Conservation (phyloP, 2,329 filamentous ascomycete genomes). For the Monosporascus sp. region DNA sequence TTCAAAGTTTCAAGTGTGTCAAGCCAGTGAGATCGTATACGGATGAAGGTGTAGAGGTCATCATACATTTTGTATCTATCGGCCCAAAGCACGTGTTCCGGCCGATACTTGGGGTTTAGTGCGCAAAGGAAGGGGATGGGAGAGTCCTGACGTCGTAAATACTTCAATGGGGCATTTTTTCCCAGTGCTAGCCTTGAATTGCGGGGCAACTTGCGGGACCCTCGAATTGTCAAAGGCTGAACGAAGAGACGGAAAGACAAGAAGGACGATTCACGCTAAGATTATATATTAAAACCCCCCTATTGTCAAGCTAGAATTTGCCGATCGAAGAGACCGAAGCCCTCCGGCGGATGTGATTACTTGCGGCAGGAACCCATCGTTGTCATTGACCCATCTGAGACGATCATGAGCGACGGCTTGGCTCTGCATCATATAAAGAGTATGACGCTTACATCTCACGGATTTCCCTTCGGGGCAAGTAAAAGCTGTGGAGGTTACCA, state of each 20-base stretch:
- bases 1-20: not conserved
- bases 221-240: constrained; percentile 2
- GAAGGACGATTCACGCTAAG: too few species aligned
- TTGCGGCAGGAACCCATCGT: not conserved
- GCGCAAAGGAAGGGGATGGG: constrained; percentile 1
- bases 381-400: not conserved
- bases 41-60: constrained; percentile 20
- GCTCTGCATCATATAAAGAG: not conserved
- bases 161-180: constrained; percentile 2
- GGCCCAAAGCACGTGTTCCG: constrained; percentile 1
- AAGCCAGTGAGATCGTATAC: not conserved
- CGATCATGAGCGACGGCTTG: not conserved
- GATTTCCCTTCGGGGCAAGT: not conserved
- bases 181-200: not conserved
- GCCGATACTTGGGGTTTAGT: constrained; percentile 1
- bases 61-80: constrained; percentile 18
- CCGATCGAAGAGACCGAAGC: not conserved
- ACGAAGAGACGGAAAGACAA: too few species aligned
- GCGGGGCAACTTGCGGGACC: not conserved
- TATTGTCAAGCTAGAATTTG: too few species aligned
- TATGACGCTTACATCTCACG: not conserved
- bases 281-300: too few species aligned
- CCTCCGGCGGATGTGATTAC: not conserved
- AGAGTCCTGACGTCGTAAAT: constrained; percentile 23
- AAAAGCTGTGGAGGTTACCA: not conserved